Conservation (phyloP, 2,329 filamentous ascomycete species). For the Alternaria consortialis region DNA sequence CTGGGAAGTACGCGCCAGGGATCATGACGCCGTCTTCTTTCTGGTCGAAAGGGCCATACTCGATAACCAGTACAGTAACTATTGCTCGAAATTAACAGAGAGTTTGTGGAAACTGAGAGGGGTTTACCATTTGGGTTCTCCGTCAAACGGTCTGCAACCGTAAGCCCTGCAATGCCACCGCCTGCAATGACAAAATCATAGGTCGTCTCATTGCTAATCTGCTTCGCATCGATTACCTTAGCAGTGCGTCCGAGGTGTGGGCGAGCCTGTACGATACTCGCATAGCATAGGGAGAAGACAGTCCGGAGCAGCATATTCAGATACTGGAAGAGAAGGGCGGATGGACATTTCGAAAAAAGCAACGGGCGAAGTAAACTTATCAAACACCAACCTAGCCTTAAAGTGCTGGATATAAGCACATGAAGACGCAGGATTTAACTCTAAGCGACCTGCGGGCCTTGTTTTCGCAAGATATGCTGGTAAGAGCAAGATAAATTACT, state of each 20-base stretch:
- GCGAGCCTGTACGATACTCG: slow-evolving; percentile 1
- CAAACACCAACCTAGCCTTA: not conserved
- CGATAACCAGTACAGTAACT: slow-evolving; percentile 42
- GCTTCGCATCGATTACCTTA: slow-evolving; percentile 12
- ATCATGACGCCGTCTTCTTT: slow-evolving; percentile 32
- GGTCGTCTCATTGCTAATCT: slow-evolving; percentile 12
- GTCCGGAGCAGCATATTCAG: not conserved
- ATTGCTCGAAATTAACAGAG: not conserved
- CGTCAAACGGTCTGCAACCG: slow-evolving; percentile 37
- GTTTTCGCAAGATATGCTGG: not conserved
- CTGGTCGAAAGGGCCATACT: slow-evolving; percentile 38
- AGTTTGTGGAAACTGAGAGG: not conserved
- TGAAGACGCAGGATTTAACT: not conserved
- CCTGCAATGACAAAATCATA: slow-evolving; percentile 42
- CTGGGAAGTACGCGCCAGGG: slow-evolving; percentile 32
- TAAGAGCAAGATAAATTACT: not conserved
- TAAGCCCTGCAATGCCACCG: slow-evolving; percentile 37
- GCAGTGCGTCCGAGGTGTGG: slow-evolving; percentile 17
- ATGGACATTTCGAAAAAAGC: not conserved
- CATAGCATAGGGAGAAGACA: not conserved
- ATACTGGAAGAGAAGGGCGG: not conserved
- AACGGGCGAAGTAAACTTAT: not conserved
- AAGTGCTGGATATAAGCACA: not conserved
- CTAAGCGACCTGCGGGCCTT: slow-evolving; percentile 2
- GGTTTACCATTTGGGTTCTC: slow-evolving; percentile 29